Conservation (phyloP, 2,329 filamentous ascomycete genomes). For the Rachicladosporium sp. region DNA sequence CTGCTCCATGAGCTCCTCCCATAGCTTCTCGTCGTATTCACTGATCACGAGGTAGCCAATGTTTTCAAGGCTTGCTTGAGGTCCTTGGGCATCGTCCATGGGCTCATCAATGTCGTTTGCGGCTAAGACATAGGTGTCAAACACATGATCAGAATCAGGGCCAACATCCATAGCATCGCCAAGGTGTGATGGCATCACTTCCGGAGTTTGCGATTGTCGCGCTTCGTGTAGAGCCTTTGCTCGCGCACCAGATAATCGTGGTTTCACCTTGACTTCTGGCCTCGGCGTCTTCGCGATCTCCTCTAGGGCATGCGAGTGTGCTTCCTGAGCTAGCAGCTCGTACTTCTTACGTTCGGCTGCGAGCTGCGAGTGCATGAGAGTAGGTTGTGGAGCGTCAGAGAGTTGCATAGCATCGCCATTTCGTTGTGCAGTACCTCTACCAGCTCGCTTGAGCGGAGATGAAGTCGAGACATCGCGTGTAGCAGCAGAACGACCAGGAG, state of each 20-base stretch:
- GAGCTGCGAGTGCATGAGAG: neutral
- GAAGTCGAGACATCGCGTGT: no score
- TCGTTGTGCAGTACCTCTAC: no score
- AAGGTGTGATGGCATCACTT: slow-evolving; percentile 11
- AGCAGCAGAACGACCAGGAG: no score
- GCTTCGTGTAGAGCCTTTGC: slow-evolving; percentile 7
- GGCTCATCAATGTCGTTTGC: slow-evolving; percentile 22
- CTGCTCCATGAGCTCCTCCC: slow-evolving; percentile 39
- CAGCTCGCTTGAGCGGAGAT: no score
- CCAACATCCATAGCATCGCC: slow-evolving; percentile 31
- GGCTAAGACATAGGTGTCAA: slow-evolving; percentile 47
- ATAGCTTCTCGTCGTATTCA: slow-evolving; percentile 42
- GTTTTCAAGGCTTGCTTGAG: slow-evolving; percentile 6
- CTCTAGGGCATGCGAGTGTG: slow-evolving; percentile 18
- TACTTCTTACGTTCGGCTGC: slow-evolving; percentile 2
- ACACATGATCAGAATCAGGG: slow-evolving; percentile 46
- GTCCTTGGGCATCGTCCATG: slow-evolving; percentile 3
- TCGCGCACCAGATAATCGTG: slow-evolving; percentile 5
- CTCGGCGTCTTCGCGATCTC: slow-evolving; percentile 12
- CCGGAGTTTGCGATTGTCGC: slow-evolving; percentile 2
- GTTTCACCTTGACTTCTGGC: slow-evolving; percentile 6
- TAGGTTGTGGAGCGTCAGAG: neutral
- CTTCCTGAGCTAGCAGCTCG: slow-evolving; percentile 13
- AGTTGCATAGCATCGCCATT: neutral
- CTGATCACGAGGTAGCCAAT: slow-evolving; percentile 38